Conservation (phyloP, 2,329 filamentous ascomycete species). For the Neonectria sp. region DNA sequence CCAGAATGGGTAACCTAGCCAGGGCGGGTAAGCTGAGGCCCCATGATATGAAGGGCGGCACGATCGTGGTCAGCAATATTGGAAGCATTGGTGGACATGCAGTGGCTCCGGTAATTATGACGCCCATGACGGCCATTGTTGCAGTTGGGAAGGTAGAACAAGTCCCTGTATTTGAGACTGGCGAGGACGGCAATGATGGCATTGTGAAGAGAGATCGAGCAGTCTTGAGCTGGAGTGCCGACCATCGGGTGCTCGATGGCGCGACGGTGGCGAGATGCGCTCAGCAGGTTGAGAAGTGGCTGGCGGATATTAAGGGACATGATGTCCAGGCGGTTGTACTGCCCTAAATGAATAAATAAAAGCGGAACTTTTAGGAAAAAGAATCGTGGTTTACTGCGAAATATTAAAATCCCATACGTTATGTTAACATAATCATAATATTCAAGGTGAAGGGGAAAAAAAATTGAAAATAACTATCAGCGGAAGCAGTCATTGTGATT, state of each 20-base stretch:
- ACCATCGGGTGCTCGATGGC: constrained; percentile 18
- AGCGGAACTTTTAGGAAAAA: too few species aligned
- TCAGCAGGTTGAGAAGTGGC: constrained; percentile 14
- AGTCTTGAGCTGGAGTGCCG: constrained; percentile 21
- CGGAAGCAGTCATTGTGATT: too few species aligned
- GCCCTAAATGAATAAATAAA: too few species aligned
- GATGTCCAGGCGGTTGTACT: too few species aligned
- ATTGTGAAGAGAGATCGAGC: constrained; percentile 11
- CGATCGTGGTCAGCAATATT: constrained; percentile 21
- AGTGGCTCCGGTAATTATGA: constrained; percentile 16
- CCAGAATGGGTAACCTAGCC: background rate
- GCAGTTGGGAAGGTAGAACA: constrained; percentile 4
- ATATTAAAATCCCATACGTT: too few species aligned
- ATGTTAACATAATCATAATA: too few species aligned
- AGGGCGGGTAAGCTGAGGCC: constrained; percentile 11
- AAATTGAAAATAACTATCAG: too few species aligned
- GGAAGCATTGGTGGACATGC: constrained; percentile 20
- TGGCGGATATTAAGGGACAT: background rate
- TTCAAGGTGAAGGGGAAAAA: too few species aligned
- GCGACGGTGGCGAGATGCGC: constrained; percentile 25
- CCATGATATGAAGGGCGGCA: constrained; percentile 18
- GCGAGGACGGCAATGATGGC: background rate
- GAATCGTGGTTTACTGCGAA: too few species aligned
- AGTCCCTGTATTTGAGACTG: constrained; percentile 10
- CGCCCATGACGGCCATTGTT: constrained; percentile 12